A percentile compares a stretch with the other conserved stretches of the same genome.
phyloP scores from a whole-genome alignment of 441 rosid genomes.

The Isatis lusitanica region DNA sequence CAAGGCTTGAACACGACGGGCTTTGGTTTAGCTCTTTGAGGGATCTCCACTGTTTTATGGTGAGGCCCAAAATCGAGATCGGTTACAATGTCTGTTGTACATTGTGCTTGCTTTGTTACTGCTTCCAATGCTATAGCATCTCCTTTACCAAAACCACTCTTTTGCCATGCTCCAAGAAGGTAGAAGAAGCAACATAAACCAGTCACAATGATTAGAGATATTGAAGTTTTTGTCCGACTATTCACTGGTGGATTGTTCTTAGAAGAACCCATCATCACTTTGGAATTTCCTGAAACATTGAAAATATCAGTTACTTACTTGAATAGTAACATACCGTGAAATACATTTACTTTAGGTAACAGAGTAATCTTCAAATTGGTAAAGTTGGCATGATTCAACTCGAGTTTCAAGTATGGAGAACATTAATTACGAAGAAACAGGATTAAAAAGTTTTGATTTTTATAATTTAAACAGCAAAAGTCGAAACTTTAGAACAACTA shows the following conservation, averaged over 20 bases:
- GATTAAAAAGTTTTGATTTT: background rate
- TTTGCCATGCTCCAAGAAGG: constrained; percentile 94
- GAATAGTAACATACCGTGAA: background rate
- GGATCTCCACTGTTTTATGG: constrained; percentile 53
- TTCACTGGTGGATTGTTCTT: constrained; percentile 51
- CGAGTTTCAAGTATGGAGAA: background rate
- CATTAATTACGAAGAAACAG: background rate
- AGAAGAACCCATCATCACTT: constrained; percentile 47
- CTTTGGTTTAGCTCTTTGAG: constrained; percentile 44
- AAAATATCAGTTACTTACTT: background rate
- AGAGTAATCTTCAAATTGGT: background rate
- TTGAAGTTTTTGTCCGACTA: constrained; percentile 47
- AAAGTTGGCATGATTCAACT: background rate
- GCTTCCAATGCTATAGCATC: constrained; percentile 63
- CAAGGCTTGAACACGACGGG: constrained; percentile 51
- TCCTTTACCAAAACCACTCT: constrained; percentile 85
- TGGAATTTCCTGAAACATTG: constrained; percentile 29
- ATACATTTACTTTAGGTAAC: background rate
- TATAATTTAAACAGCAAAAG: background rate
- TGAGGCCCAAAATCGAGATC: constrained; percentile 58
- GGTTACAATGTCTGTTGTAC: constrained; percentile 45
- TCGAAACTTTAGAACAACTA: too few species aligned
- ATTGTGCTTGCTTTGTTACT: constrained; percentile 63
- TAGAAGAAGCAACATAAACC: constrained; percentile 85
- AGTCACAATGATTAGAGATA: constrained; percentile 64